Evolutionary conservation across 257 asterid genomes (phyloP).

Genomic region (Nicotiana tomentosiformis): DNA sequence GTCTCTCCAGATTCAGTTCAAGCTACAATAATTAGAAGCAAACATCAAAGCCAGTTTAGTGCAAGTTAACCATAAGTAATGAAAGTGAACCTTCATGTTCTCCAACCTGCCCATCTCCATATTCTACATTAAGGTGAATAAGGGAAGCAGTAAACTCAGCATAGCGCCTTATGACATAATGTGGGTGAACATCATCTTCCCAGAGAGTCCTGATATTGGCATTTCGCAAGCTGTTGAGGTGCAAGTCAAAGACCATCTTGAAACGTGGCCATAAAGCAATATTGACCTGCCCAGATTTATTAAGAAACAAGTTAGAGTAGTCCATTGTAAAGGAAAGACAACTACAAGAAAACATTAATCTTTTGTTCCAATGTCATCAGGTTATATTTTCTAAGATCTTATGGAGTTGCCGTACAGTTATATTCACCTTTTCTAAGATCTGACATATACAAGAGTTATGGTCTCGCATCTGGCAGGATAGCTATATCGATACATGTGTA

Average conservation of each 20-base stretch:
- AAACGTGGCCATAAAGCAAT: constrained; percentile 95
- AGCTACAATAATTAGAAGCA: constrained; percentile 42
- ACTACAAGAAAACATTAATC: neutral
- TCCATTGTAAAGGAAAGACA: neutral
- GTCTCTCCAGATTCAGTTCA: constrained; percentile 87
- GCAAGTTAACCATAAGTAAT: constrained; percentile 6
- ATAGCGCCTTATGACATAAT: constrained; percentile 96
- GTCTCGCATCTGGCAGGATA: too few species aligned
- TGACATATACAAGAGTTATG: too few species aligned
- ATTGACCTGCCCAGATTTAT: constrained; percentile 58
- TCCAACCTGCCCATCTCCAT: constrained; percentile 96
- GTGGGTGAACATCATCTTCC: constrained; percentile 98
- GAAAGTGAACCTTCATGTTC: constrained; percentile 5
- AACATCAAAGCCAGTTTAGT: constrained; percentile 6
- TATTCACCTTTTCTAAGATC: neutral
- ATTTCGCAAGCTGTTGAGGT: constrained; percentile 78
- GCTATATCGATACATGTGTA: too few species aligned
- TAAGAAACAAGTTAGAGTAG: neutral
- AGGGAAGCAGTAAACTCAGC: constrained; percentile 96
- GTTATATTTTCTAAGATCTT: neutral
- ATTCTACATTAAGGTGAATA: constrained; percentile 84
- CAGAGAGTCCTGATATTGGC: constrained; percentile 74
- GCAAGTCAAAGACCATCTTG: constrained; percentile 98
- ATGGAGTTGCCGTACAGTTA: neutral
- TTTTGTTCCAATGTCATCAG: neutral